Evolutionary conservation across 306 rosid genomes (phyloP).

Genomic region (Alnus glutinosa): DNA sequence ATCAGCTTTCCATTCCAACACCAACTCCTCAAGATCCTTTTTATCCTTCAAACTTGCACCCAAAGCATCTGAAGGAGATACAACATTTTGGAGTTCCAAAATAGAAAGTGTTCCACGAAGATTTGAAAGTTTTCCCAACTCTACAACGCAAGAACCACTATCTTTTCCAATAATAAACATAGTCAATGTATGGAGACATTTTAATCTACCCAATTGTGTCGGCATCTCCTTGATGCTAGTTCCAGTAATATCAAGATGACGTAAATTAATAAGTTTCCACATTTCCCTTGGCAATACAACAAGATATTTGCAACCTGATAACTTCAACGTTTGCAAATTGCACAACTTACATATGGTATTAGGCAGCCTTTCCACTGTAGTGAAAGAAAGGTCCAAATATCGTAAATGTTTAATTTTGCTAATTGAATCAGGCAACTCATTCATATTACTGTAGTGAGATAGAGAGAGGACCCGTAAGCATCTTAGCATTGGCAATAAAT

Average conservation of each 20-base stretch:
- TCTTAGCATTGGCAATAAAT: not conserved
- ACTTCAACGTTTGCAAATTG: slow-evolving; percentile 38
- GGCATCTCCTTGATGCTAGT: slow-evolving; percentile 19
- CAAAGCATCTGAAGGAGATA: slow-evolving; percentile 2
- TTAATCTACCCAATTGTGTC: slow-evolving; percentile 5
- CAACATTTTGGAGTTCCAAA: slow-evolving; percentile 20
- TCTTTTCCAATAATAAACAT: slow-evolving; percentile 14
- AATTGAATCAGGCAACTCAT: slow-evolving; percentile 16
- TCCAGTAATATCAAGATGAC: slow-evolving; percentile 24
- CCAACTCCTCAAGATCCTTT: not conserved
- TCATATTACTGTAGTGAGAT: not conserved
- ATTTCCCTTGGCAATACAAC: slow-evolving; percentile 11
- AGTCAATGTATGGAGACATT: slow-evolving; percentile 29
- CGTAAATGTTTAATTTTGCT: slow-evolving; percentile 26
- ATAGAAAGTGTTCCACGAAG: slow-evolving; percentile 16
- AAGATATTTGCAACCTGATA: slow-evolving; percentile 17
- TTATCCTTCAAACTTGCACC: slow-evolving; percentile 13
- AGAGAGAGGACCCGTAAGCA: slow-evolving; percentile 29
- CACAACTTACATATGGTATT: slow-evolving; percentile 21
- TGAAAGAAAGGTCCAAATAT: slow-evolving; percentile 37
- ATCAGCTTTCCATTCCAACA: slow-evolving; percentile 20
- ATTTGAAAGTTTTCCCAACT: slow-evolving; percentile 15
- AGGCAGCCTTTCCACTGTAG: slow-evolving; percentile 16
- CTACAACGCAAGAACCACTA: not conserved
- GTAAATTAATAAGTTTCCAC: slow-evolving; percentile 29